Base-by-base conservation (phyloP, 495 filamentous ascomycete genomes). In the Letharia columbiana region DNA sequence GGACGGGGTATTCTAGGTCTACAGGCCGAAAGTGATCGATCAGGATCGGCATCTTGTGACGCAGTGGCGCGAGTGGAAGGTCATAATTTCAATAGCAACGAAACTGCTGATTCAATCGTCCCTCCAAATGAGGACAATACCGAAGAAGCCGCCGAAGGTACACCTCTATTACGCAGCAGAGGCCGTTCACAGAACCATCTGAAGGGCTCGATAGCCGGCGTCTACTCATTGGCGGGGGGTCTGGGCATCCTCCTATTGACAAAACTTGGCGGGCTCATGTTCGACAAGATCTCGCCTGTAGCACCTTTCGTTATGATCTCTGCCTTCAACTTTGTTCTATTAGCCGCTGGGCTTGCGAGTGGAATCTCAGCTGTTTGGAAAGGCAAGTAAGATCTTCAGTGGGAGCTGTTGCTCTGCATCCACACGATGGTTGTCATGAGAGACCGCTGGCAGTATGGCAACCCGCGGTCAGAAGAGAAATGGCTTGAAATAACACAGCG, bases 271-370 rank as follows among this genome's bases (percentile, higher is more conserved):
- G 94, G 94, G 0, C 81, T 84, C 35, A 73, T 96, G 57, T 97
- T 96, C 72, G 92, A 97, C 75, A 75, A 68, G 33, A 72, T 85
- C 63, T 84, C 84, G 7, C 79, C 79, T 5, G 87, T 89, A 2
- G 86, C 90, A 50, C 94, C 94, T 17, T 98, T 98, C 74, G 94
- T 89, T 76, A 86, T 98, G 79, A 88, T 98, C 84, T 91, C 92
- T 0, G 79, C 78, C 0, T 98, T 98, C 71, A 97, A 98, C 73
- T 89, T 75, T 11, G 67, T 89, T 2, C 69, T 96, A 66, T 76
- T 92, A 35, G 63, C 88, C 13, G 81, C 80, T 8, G 85, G 84
- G 8, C 62, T 88, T 42, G 76, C 72, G 10, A 72, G 74, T 68
- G 77, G 75, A 23, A 61, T 65, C 52, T 63, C 18, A 45, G 37